Evolutionary conservation across 352 stramenopile species (phyloP).

Genomic region (Phytopythium oedochilum): DNA sequence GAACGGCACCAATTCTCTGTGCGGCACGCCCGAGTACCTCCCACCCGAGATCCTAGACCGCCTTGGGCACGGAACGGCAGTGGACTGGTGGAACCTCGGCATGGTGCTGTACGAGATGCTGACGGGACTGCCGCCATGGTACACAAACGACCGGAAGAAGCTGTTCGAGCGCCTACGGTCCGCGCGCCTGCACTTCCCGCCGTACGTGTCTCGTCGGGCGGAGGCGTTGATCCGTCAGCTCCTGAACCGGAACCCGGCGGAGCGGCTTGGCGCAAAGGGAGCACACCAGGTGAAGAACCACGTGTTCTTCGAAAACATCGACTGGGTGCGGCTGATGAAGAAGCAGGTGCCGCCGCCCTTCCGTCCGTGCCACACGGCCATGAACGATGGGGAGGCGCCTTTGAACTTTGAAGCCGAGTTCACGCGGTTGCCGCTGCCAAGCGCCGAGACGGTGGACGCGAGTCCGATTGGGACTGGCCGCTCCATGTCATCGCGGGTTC

Average conservation of each 20-base stretch:
- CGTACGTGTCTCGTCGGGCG: slow-evolving; percentile 71
- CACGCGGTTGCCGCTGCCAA: slow-evolving; percentile 76
- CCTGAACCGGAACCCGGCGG: slow-evolving; percentile 69
- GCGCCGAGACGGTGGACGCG: slow-evolving; percentile 32
- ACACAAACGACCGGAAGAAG: slow-evolving; percentile 88
- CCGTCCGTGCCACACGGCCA: slow-evolving; percentile 65
- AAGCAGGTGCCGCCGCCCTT: slow-evolving; percentile 70
- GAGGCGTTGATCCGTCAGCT: slow-evolving; percentile 78
- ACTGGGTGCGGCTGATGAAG: slow-evolving; percentile 55
- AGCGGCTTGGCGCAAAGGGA: slow-evolving; percentile 64
- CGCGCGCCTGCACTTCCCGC: slow-evolving; percentile 77
- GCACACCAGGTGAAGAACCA: slow-evolving; percentile 66
- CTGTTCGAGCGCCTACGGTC: slow-evolving; percentile 82
- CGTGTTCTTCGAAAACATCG: slow-evolving; percentile 74
- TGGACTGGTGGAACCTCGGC: slow-evolving; percentile 92
- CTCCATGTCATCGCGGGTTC: slow-evolving; percentile 13
- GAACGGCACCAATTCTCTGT: slow-evolving; percentile 75
- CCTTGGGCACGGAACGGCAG: slow-evolving; percentile 82
- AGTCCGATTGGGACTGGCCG: slow-evolving; percentile 14
- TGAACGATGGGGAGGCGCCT: slow-evolving; percentile 66
- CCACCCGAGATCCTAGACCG: slow-evolving; percentile 82
- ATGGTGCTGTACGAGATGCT: slow-evolving; percentile 85
- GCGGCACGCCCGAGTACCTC: slow-evolving; percentile 86
- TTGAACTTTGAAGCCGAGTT: slow-evolving; percentile 87
- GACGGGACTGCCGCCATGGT: slow-evolving; percentile 81